These are phyloP conservation scores for Aspergillus hiratsukae DNA, from an alignment of 2,329 filamentous ascomycete species.

Conservation along the genomic window DNA sequence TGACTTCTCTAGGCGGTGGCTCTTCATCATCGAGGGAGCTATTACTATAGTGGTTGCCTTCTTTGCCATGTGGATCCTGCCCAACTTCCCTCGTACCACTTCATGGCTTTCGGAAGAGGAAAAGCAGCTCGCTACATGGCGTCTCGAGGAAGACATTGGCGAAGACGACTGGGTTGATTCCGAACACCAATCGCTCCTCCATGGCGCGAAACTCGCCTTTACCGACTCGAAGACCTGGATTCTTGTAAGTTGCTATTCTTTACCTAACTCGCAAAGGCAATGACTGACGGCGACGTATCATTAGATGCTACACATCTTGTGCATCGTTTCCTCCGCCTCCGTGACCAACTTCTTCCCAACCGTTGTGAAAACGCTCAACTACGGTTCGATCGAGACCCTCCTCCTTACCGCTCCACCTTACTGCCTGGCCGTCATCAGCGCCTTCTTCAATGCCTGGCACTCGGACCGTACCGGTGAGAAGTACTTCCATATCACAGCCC, in stretches of 20 bases:
- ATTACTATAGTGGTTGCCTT: constrained; percentile 61
- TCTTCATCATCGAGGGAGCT: constrained; percentile 67
- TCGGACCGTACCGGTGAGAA: constrained; percentile 68
- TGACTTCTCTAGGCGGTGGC: constrained; percentile 44
- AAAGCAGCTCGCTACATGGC: constrained; percentile 54
- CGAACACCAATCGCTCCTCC: constrained; percentile 46
- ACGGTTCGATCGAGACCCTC: constrained; percentile 55
- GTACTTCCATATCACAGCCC: constrained; percentile 62
- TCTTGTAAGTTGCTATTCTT: constrained; percentile 39
- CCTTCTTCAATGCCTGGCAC: constrained; percentile 64
- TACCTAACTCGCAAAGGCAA: not conserved
- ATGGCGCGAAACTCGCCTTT: constrained; percentile 55
- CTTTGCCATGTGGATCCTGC: constrained; percentile 56
- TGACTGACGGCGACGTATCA: not conserved
- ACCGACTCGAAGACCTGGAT: constrained; percentile 58
- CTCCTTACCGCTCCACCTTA: constrained; percentile 64
- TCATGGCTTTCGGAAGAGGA: constrained; percentile 58
- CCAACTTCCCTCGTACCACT: constrained; percentile 62
- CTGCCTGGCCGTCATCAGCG: constrained; percentile 55
- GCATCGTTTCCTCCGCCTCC: constrained; percentile 54
- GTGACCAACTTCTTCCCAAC: constrained; percentile 68
- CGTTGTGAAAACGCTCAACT: constrained; percentile 65
- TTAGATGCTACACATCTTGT: constrained; percentile 53
- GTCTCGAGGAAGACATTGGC: constrained; percentile 61
- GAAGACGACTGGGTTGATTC: constrained; percentile 59